Evolutionary conservation across 2,329 filamentous ascomycete species (phyloP).

Genomic region (Ophiostoma sp.): DNA sequence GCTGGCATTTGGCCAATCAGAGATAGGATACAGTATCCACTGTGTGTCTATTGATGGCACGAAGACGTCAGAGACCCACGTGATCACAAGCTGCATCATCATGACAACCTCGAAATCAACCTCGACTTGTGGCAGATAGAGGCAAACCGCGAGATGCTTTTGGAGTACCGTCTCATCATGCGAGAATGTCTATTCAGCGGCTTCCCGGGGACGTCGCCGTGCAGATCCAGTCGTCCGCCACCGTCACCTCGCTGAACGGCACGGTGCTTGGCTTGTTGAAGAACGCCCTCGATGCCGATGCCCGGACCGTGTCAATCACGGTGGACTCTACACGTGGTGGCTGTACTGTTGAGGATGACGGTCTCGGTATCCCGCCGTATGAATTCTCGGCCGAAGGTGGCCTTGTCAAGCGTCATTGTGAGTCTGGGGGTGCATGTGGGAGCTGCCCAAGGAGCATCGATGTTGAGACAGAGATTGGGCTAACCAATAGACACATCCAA

Average conservation of each 20-base stretch:
- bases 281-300: constrained; percentile 78
- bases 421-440: constrained; percentile 30
- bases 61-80: constrained; percentile 5
- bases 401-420: constrained; percentile 68
- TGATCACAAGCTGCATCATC: background rate
- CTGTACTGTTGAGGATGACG: constrained; percentile 80
- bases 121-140: background rate
- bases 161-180: background rate
- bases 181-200: constrained; percentile 56
- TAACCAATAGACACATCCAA: constrained; percentile 68
- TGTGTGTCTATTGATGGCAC: background rate
- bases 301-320: constrained; percentile 61
- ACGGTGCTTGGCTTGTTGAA: constrained; percentile 68
- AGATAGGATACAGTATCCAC: background rate
- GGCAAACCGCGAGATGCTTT: no score
- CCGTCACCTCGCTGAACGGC: constrained; percentile 66
- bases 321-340: constrained; percentile 71
- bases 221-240: constrained; percentile 79
- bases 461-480: background rate
- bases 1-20: background rate
- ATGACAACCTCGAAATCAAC: background rate
- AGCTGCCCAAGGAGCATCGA: background rate
- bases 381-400: constrained; percentile 70
- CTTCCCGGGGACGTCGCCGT: constrained; percentile 66
- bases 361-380: constrained; percentile 63